Percentiles rank a stretch among this genome's conserved stretches.
Conservation (phyloP, 2,329 filamentous ascomycete species). For the Eutypella sp. region DNA sequence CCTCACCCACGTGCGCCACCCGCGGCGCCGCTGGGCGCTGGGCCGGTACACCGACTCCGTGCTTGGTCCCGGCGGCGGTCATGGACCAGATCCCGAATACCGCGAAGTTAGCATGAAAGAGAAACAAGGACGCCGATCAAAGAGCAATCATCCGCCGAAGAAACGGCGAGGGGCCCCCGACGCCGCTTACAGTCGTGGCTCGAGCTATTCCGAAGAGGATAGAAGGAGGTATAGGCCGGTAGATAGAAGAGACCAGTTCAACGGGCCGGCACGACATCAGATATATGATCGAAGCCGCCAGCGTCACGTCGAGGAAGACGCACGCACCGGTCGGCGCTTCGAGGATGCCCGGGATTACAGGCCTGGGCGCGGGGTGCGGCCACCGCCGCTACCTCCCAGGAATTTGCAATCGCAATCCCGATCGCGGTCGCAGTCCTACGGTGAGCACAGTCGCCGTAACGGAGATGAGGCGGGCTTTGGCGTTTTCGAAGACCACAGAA, state of each 20-base stretch:
- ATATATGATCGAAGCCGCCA: too few species aligned
- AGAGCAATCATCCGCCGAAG: too few species aligned
- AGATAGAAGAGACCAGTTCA: too few species aligned
- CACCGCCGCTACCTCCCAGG: too few species aligned
- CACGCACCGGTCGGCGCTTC: too few species aligned
- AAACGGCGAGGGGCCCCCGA: not conserved
- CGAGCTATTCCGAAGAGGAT: too few species aligned
- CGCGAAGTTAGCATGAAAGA: not conserved
- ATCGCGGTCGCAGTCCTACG: not conserved
- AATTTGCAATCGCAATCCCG: not conserved
- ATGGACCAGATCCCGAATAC: too few species aligned
- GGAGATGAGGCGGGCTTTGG: not conserved
- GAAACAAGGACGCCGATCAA: not conserved
- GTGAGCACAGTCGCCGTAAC: not conserved
- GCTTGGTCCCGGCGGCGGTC: constrained; percentile 9
- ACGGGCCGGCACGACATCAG: too few species aligned
- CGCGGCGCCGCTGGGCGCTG: constrained; percentile 2
- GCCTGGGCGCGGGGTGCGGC: too few species aligned
- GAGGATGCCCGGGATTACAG: too few species aligned
- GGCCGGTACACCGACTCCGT: not conserved
- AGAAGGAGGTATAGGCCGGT: too few species aligned
- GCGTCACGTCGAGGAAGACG: too few species aligned
- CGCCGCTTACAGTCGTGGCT: not conserved
- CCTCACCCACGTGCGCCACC: constrained; percentile 18
- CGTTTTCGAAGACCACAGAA: not conserved